Percentiles rank a stretch among this genome's conserved stretches.
These are phyloP conservation scores for Populus hybrid DNA, from an alignment of 441 rosid genomes.

Conservation along the genomic window DNA sequence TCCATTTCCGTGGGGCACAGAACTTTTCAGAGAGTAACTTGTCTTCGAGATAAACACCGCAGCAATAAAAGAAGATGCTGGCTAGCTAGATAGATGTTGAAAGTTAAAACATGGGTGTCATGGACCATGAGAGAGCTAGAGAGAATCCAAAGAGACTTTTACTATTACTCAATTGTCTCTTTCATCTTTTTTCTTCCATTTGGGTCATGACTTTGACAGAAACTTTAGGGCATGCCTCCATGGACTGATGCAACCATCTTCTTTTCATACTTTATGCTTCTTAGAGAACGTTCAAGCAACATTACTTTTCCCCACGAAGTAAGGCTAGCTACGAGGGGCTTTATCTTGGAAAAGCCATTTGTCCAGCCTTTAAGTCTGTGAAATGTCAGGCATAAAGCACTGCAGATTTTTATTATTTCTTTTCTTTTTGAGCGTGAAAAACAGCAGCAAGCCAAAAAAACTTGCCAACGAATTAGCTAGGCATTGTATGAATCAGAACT, in stretches of 20 bases:
- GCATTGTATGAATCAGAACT: neutral
- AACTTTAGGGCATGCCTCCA: conserved; percentile 23
- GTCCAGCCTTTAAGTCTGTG: conserved; percentile 24
- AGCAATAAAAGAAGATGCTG: neutral
- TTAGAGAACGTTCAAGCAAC: conserved; percentile 21
- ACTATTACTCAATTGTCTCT: conserved; percentile 16
- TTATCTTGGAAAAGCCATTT: conserved; percentile 34
- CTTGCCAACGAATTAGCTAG: neutral
- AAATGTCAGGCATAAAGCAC: conserved; percentile 15
- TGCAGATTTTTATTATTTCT: neutral
- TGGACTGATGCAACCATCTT: conserved; percentile 11
- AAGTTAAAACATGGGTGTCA: conserved; percentile 1
- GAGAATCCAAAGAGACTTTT: conserved; percentile 41
- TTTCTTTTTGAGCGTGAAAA: neutral
- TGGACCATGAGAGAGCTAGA: conserved; percentile 3
- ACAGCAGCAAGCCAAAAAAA: conserved; percentile 1
- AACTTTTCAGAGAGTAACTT: neutral
- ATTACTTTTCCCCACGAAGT: conserved; percentile 12
- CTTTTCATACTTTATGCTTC: neutral
- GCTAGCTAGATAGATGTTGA: neutral
- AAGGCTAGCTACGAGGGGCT: conserved; percentile 7
- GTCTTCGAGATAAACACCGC: neutral
- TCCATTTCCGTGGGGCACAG: conserved; percentile 3
- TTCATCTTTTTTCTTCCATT: neutral
- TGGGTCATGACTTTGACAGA: conserved; percentile 21